These are phyloP conservation scores for Eremochloa ophiuroides DNA, from an alignment of 176 grass and related monocot species.

Conservation along the genomic window DNA sequence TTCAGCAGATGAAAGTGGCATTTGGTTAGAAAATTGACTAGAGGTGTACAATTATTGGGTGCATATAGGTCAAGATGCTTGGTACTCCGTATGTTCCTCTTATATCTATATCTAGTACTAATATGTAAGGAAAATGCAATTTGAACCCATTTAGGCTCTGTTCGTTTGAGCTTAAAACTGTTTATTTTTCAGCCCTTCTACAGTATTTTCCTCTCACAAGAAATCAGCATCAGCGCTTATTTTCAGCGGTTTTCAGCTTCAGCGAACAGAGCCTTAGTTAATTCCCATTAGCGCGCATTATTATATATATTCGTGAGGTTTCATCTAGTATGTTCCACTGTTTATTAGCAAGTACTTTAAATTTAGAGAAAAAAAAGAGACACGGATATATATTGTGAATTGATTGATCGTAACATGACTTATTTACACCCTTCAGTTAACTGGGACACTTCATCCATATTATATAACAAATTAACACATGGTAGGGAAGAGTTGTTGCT, in stretches of 20 bases:
- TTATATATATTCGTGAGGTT: background rate
- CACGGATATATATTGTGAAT: background rate
- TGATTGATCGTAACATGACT: background rate
- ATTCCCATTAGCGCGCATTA: no score
- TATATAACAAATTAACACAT: background rate
- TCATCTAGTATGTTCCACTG: background rate
- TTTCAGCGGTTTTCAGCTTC: no score
- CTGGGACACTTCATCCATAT: background rate
- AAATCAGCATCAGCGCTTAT: no score
- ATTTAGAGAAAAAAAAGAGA: background rate
- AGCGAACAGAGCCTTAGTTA: no score
- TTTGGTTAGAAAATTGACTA: slow-evolving; percentile 28
- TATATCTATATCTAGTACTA: background rate
- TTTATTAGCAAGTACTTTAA: background rate
- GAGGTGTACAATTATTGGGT: background rate
- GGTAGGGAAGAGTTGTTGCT: background rate
- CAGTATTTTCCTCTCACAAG: no score
- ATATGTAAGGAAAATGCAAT: background rate
- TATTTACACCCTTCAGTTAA: background rate
- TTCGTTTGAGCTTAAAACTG: no score
- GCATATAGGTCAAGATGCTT: background rate
- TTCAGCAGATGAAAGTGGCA: slow-evolving; percentile 1
- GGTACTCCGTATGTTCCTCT: background rate
- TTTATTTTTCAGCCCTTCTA: no score
- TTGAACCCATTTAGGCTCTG: no score